Evolutionary conservation across 2,329 filamentous ascomycete species (phyloP).

Genomic region (Dactylellina haptotyla): DNA sequence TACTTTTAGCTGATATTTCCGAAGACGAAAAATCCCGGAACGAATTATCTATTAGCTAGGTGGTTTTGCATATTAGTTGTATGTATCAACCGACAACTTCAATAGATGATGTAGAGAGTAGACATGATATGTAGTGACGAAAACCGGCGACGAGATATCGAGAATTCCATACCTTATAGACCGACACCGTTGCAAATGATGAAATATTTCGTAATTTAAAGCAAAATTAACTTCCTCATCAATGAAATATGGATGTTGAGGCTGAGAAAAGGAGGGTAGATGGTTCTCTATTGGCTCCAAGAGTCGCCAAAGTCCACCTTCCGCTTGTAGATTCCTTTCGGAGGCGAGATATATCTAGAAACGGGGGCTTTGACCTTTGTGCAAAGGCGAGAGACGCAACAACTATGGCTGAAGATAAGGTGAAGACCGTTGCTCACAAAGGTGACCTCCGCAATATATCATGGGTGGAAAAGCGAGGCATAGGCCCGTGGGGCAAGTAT

Average conservation of each 20-base stretch:
- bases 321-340: conserved; percentile 51
- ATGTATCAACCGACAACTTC: background rate
- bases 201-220: conserved; percentile 24
- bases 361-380: conserved; percentile 14
- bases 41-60: conserved; percentile 31
- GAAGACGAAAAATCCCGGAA: conserved; percentile 29
- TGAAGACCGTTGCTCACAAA: conserved; percentile 22
- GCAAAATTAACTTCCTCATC: conserved; percentile 25
- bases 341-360: conserved; percentile 24
- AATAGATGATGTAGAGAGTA: background rate
- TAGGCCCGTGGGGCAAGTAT: conserved; percentile 9
- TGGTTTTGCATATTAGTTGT: conserved; percentile 20
- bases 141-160: conserved; percentile 10
- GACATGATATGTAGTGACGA: background rate
- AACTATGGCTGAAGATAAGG: conserved; percentile 7
- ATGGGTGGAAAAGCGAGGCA: conserved; percentile 7
- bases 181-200: conserved; percentile 14
- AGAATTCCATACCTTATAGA: conserved; percentile 48
- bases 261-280: conserved; percentile 34
- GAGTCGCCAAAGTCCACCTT: conserved; percentile 43
- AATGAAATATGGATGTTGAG: conserved; percentile 7
- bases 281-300: conserved; percentile 39
- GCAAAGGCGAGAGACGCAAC: conserved; percentile 12
- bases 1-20: conserved; percentile 31
- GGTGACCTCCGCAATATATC: conserved; percentile 25